Conservation (phyloP, 441 rosid genomes). For the Cnidoscolus chayamansa region DNA sequence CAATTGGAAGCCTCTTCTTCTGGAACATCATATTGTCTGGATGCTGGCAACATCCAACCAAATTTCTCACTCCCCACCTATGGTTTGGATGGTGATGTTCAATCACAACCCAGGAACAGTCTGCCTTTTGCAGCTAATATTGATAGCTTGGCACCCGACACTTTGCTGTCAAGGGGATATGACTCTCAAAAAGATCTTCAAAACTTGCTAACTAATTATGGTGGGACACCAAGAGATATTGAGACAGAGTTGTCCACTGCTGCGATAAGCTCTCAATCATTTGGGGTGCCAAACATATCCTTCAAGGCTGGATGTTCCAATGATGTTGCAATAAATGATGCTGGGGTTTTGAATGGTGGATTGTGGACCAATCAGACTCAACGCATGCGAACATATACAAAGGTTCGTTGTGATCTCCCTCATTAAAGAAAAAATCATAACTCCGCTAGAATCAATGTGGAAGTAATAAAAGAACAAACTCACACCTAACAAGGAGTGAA, state of each 20-base stretch:
- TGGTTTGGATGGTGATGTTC: conserved; percentile 73
- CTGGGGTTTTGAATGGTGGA: conserved; percentile 73
- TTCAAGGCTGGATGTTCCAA: conserved; percentile 72
- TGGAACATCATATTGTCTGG: conserved; percentile 91
- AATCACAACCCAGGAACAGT: conserved; percentile 60
- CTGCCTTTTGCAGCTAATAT: conserved; percentile 62
- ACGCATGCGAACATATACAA: conserved; percentile 87
- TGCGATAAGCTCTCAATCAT: conserved; percentile 83
- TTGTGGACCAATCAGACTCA: conserved; percentile 83
- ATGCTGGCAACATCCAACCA: conserved; percentile 65
- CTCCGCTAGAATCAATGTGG: background rate
- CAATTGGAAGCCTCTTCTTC: conserved; percentile 91
- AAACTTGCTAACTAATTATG: conserved; percentile 79
- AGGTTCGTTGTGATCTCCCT: conserved; percentile 43
- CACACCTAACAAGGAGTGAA: background rate
- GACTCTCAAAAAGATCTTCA: conserved; percentile 95
- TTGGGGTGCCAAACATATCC: conserved; percentile 75
- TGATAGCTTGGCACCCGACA: conserved; percentile 69
- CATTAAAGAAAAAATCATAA: background rate
- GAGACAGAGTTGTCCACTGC: conserved; percentile 93
- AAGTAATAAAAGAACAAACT: background rate
- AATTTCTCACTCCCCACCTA: conserved; percentile 63
- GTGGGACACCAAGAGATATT: conserved; percentile 69
- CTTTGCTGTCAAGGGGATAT: conserved; percentile 66
- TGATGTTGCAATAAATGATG: conserved; percentile 65